Base-by-base conservation (phyloP, 352 stramenopile species). In the Labyrinthula sp. region DNA sequence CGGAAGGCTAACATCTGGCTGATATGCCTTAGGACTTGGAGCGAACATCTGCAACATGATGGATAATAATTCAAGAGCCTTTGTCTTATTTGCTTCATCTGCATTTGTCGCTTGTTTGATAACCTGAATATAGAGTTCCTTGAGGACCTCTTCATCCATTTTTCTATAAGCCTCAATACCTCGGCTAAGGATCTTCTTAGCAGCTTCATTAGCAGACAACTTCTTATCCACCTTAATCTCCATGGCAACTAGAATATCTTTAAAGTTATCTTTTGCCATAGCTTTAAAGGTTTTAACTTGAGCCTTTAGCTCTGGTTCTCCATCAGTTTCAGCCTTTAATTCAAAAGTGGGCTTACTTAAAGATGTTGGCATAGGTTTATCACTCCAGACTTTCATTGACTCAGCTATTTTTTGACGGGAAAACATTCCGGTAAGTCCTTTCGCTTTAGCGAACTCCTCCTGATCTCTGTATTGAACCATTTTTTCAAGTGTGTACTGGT, bases 61-160 rank as follows among this genome's bases (percentile, higher is more conserved):
- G 35, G 48, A 58, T 7, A 71, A 38, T 17, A 73, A 39, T 35
- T 70, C 60, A 56, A 61, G 73, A 24, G 59, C 63, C 14, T 54
- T 54, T 25, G 43, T 28, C 2, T 39, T 24, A 24, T 47, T 65
- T 7, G 46, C 36, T 18, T 34, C 37, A 30, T 40, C 64, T 2
- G 59, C 41, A 14, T 63, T 27, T 1, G 46, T 60, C 30, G 69
- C 52, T 46, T 73, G 65, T 45, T 73, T 73, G 56, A 73, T 71
- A 22, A 67, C 36, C 43, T 73, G 65, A 7, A 60, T 50, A 54
- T 69, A 73, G 8, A 69, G 34, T 47, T 73, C 65, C 17, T 58
- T 58, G 6, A 59, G 61, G 7, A 73, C 37, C 3, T 15, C 30
- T n/a, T n/a, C n/a, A n/a, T n/a, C n/a, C n/a, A n/a, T n/a, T n/a